A percentile compares a stretch with the other conserved stretches of the same genome.
Conservation (phyloP, 352 stramenopile genomes). For the Globisporangium barbulae region DNA sequence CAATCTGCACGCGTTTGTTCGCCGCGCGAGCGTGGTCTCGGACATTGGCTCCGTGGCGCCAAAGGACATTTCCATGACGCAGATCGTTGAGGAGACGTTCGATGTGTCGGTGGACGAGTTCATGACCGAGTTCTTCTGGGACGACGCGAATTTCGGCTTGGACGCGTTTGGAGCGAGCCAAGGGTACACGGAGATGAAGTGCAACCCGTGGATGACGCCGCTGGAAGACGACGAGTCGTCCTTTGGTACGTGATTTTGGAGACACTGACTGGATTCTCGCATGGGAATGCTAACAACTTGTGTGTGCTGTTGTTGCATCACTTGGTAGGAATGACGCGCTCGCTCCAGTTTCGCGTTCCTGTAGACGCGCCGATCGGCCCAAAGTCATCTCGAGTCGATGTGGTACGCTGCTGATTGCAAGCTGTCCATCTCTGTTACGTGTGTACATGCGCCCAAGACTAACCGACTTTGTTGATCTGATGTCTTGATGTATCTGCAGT, state of each 20-base stretch:
- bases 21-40: conserved; percentile 45
- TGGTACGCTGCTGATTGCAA: conserved; percentile 28
- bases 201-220: conserved; percentile 59
- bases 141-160: conserved; percentile 67
- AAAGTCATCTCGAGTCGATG: conserved; percentile 78
- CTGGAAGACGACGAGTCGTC: conserved; percentile 41
- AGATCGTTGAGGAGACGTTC: conserved; percentile 59
- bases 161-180: conserved; percentile 56
- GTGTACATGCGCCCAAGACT: not conserved
- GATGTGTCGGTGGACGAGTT: conserved; percentile 63
- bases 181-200: conserved; percentile 71
- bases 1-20: conserved; percentile 11
- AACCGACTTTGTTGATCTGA: no score
- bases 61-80: conserved; percentile 75
- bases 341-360: conserved; percentile 70
- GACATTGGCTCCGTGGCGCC: conserved; percentile 56
- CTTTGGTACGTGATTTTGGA: conserved; percentile 15
- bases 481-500: conserved; percentile 18
- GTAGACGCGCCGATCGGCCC: conserved; percentile 79
- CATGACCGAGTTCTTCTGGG: conserved; percentile 62
- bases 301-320: not conserved
- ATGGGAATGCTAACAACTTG: not conserved
- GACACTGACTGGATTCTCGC: not conserved
- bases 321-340: conserved; percentile 47
- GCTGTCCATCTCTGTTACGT: not conserved